These are phyloP conservation scores for Zygosaccharomyces bisporus DNA, from an alignment of 805 yeast genomes.

Conservation along the genomic window DNA sequence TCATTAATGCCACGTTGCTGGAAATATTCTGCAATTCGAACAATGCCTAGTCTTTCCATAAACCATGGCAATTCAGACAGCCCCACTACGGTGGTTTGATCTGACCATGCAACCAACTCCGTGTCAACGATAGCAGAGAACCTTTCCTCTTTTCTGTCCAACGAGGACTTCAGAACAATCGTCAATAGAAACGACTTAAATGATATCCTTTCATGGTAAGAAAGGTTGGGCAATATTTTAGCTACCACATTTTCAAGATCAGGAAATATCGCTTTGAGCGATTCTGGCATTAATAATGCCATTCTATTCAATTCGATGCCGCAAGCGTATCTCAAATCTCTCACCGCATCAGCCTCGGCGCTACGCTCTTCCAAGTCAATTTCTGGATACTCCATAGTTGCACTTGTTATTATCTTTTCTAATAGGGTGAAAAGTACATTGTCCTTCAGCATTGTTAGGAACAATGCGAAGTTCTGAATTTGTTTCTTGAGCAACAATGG, in stretches of 20 bases:
- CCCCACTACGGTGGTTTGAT: slow-evolving; percentile 86
- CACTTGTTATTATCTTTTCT: slow-evolving; percentile 79
- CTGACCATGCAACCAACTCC: slow-evolving; percentile 88
- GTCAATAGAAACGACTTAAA: slow-evolving; percentile 89
- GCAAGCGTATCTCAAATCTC: slow-evolving; percentile 85
- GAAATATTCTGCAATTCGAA: slow-evolving; percentile 87
- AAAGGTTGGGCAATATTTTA: slow-evolving; percentile 65
- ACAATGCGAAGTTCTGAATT: slow-evolving; percentile 89
- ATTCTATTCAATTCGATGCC: slow-evolving; percentile 93
- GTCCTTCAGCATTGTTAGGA: slow-evolving; percentile 84
- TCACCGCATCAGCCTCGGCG: slow-evolving; percentile 77
- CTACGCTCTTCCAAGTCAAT: slow-evolving; percentile 43
- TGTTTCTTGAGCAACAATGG: slow-evolving; percentile 80
- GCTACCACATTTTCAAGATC: slow-evolving; percentile 82
- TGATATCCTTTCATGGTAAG: slow-evolving; percentile 89
- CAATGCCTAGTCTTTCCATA: slow-evolving; percentile 96
- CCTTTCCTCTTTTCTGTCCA: slow-evolving; percentile 67
- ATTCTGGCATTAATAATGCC: slow-evolving; percentile 92
- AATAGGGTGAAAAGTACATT: slow-evolving; percentile 77
- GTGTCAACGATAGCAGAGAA: slow-evolving; percentile 91
- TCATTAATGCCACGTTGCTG: slow-evolving; percentile 77
- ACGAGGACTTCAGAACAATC: slow-evolving; percentile 81
- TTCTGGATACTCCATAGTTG: slow-evolving; percentile 76
- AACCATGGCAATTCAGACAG: slow-evolving; percentile 91
- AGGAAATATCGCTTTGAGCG: slow-evolving; percentile 71